phyloP scores from a whole-genome alignment of 345 rosid species.

The Syzygium jambos region DNA sequence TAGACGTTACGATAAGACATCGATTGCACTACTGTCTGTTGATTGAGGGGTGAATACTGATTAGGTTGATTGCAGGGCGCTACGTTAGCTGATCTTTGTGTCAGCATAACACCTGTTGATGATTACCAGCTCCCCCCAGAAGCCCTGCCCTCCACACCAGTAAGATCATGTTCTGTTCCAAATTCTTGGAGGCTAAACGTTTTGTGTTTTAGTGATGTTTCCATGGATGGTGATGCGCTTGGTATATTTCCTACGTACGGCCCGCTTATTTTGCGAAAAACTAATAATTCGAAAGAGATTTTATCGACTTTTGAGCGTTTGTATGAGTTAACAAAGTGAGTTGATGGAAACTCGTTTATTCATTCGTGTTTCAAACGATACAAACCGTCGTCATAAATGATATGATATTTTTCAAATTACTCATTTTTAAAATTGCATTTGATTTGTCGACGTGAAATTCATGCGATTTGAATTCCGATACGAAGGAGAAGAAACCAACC shows the following conservation, averaged over 20 bases:
- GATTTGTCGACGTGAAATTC: not conserved
- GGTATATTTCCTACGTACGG: too few species aligned
- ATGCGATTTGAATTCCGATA: not conserved
- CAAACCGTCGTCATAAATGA: too few species aligned
- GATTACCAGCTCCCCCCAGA: conserved; percentile 37
- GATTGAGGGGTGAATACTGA: not conserved
- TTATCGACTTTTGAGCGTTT: too few species aligned
- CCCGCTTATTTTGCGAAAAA: too few species aligned
- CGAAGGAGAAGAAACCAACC: conserved; percentile 9
- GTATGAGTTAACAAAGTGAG: rapidly evolving
- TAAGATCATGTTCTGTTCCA: conserved; percentile 1
- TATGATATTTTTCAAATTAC: not conserved
- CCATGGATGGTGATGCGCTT: not conserved
- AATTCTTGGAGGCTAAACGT: not conserved
- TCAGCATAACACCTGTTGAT: conserved; percentile 21
- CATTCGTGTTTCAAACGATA: rapidly evolving
- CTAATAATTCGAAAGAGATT: too few species aligned
- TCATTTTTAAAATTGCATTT: not conserved
- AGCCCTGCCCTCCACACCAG: conserved; percentile 12
- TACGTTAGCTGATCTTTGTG: conserved; percentile 18
- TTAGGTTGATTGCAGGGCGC: not conserved
- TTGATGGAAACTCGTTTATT: rapidly evolving
- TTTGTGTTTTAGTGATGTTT: not conserved
- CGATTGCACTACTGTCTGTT: not conserved
- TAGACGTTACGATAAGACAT: not conserved